phyloP scores from a whole-genome alignment of 768 basidiomycete species.

The Tricholoma sp. region DNA sequence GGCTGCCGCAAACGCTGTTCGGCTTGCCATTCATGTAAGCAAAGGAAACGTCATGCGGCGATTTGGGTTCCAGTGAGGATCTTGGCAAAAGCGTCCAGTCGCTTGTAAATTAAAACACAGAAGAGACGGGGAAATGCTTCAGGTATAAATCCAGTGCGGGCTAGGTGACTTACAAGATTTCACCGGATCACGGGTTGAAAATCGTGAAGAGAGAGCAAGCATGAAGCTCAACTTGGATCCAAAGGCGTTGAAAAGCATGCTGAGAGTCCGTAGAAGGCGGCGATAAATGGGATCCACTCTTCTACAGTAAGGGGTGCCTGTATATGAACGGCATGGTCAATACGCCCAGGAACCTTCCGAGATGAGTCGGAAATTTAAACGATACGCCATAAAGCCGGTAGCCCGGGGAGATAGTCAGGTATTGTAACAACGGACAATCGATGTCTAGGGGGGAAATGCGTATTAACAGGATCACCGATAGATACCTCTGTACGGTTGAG shows the following conservation, averaged over 20 bases:
- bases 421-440: neutral
- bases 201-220: neutral
- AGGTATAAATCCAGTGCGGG: no score
- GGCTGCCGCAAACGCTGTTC: no score
- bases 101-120: no score
- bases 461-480: neutral
- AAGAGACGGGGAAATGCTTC: neutral
- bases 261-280: no score
- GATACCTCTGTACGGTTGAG: no score
- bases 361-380: neutral
- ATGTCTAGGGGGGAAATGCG: neutral
- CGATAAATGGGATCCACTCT: neutral
- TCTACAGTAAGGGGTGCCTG: neutral
- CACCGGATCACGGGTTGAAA: neutral
- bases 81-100: no score
- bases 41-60: no score
- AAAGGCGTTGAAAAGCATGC: neutral
- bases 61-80: no score
- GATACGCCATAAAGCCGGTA: neutral
- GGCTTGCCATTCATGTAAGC: no score
- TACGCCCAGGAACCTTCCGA: neutral
- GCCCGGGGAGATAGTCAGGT: neutral
- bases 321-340: neutral
- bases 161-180: no score
- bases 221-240: neutral